Evolutionary conservation across 176 grass and related monocot species (phyloP), one percentile per base, ranked within the genome.

Genomic region (Musa troglodytarum): DNA sequence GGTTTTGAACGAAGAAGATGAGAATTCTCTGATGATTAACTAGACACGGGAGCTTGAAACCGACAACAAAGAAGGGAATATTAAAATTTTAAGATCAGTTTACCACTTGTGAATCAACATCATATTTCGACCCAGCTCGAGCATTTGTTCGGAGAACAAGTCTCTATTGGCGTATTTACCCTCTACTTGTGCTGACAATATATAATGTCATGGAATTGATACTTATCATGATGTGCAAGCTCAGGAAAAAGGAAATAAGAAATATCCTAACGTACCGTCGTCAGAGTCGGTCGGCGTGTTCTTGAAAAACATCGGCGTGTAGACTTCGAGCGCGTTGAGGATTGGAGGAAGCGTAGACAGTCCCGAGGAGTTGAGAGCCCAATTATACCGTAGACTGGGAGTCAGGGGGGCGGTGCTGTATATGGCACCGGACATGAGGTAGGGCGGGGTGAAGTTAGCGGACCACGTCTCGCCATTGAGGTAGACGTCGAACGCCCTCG

Each of bases 331-430:
- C 1, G 87, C 90, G 43, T 87, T 93, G 81, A 93, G 81, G 26
- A 89, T 52, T 0, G 90, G 90, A 8, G 90, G 90, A 59, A 87
- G 53, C 24, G 73, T 87, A 5, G 90, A 89, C 57, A 73, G 82
- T 16, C 23, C 25, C 0, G 90, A 78, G 63, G 84, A 79, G 8
- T 73, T 82, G 49, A 93, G 58, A 24, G 87, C 63, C 59, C 85
- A 1, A 10, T 50, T 68, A 68, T 89, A 92, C 0, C 0, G 5
- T 9, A 0, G 6, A 1, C 28, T 23, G 1, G 19, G 8, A 0
- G 0, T 8, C 24, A 0, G 0, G 1, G 71, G 62, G 1, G 7
- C 2, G 12, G 0, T 22, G 50, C 7, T 64, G 67, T 29, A 89
- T 49, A 23, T 7, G 23, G 10, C 8, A 15, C 51, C 50, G 0